phyloP scores from a whole-genome alignment of 345 rosid genomes.

The Citrus hindsii region DNA sequence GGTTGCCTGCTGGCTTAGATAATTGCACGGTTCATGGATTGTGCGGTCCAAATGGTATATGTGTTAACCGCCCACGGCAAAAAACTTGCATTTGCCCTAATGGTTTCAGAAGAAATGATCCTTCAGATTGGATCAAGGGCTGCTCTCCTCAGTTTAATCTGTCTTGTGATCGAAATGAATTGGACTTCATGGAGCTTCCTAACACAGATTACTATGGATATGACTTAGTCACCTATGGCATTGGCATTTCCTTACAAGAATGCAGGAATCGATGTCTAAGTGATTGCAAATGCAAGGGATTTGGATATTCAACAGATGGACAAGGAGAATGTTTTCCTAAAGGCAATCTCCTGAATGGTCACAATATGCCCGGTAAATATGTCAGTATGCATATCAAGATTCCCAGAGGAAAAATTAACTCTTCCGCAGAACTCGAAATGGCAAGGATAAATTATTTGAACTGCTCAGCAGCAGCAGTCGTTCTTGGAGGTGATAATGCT shows the following conservation, averaged over 20 bases:
- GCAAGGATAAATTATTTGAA: neutral
- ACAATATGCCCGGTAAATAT: neutral
- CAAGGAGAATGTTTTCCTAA: constrained; percentile 19
- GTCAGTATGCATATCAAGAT: constrained; percentile 15
- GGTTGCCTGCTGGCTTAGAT: constrained; percentile 15
- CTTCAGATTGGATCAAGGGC: constrained; percentile 25
- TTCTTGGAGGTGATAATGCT: neutral
- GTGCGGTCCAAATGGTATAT: constrained; percentile 26
- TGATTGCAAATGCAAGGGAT: constrained; percentile 25
- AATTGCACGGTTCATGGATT: constrained; percentile 20
- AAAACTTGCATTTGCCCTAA: constrained; percentile 22
- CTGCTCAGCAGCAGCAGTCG: constrained; percentile 2
- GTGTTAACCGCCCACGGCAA: constrained; percentile 10
- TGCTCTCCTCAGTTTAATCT: constrained; percentile 21
- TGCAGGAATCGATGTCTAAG: constrained; percentile 17
- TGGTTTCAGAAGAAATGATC: constrained; percentile 16
- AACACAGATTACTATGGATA: constrained; percentile 21
- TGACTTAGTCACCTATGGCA: constrained; percentile 1
- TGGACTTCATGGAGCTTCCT: constrained; percentile 9
- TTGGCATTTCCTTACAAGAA: neutral
- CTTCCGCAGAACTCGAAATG: neutral
- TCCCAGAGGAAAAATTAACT: constrained; percentile 5
- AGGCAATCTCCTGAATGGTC: constrained; percentile 16
- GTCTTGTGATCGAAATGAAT: constrained; percentile 12
- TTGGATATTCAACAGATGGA: constrained; percentile 19